A percentile compares a stretch with the other conserved stretches of the same genome.
Conservation (phyloP, 176 grass and related monocot species). For the Musa beccarii region DNA sequence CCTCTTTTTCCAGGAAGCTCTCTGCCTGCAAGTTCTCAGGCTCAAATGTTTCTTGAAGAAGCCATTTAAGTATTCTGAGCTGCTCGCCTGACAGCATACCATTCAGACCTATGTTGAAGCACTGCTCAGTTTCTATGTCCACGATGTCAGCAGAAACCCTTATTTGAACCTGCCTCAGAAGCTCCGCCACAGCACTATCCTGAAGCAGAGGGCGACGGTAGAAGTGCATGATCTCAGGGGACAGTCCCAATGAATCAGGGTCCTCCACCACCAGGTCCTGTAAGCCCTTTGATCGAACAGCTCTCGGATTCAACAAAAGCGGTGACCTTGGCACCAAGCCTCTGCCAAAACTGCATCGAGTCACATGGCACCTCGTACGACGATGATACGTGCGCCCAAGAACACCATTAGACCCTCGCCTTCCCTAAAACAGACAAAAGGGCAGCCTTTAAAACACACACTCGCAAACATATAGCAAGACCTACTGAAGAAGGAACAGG, state of each 20-base stretch:
- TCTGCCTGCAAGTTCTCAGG: conserved; percentile 48
- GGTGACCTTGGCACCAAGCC: conserved; percentile 21
- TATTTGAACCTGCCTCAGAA: conserved; percentile 58
- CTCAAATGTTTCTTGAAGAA: conserved; percentile 77
- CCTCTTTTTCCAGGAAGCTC: conserved; percentile 62
- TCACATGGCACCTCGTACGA: conserved; percentile 15
- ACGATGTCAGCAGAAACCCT: conserved; percentile 62
- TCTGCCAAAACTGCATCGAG: conserved; percentile 29
- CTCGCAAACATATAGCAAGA: not conserved
- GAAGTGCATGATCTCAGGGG: conserved; percentile 55
- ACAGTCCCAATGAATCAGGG: conserved; percentile 12
- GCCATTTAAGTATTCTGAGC: conserved; percentile 59
- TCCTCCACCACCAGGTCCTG: conserved; percentile 31
- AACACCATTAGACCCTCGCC: conserved; percentile 15
- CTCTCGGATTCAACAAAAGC: conserved; percentile 8
- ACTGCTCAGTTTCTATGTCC: conserved; percentile 60
- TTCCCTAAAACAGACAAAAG: not conserved
- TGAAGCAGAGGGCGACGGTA: conserved; percentile 69
- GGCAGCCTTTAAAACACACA: not conserved
- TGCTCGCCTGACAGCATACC: conserved; percentile 34
- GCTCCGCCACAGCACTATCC: conserved; percentile 43
- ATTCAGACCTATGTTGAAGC: conserved; percentile 71
- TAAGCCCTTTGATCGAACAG: conserved; percentile 34
- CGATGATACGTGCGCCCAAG: conserved; percentile 11
- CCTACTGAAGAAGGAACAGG: not conserved